phyloP scores from a whole-genome alignment of 805 yeast species.

The Candida nonsorbophila region DNA sequence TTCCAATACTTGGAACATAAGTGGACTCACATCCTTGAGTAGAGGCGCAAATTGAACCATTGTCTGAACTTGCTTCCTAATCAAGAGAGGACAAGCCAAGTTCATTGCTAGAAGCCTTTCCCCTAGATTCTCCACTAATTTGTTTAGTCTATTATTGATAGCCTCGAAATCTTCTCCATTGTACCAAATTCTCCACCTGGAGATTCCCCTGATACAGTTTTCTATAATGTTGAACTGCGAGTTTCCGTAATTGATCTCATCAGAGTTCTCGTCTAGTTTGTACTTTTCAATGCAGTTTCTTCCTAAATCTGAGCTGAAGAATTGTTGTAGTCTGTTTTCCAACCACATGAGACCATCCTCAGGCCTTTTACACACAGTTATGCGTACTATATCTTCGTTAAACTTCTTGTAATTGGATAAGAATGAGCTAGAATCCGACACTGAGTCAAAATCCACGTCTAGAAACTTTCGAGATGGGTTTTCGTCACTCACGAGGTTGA shows the following conservation, averaged over 20 bases:
- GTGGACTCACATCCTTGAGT: constrained; percentile 65
- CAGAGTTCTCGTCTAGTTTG: constrained; percentile 50
- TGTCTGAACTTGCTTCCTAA: constrained; percentile 84
- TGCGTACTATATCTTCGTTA: constrained; percentile 85
- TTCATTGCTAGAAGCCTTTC: constrained; percentile 70
- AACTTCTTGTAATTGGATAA: constrained; percentile 75
- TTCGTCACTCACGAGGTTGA: constrained; percentile 61
- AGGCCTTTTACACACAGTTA: constrained; percentile 81
- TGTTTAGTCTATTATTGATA: constrained; percentile 46
- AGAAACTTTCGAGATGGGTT: constrained; percentile 60
- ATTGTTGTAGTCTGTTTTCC: constrained; percentile 62
- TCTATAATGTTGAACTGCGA: constrained; percentile 85
- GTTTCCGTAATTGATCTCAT: constrained; percentile 70
- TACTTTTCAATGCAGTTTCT: constrained; percentile 52
- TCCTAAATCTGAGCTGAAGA: constrained; percentile 70
- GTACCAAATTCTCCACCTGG: constrained; percentile 95
- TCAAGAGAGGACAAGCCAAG: constrained; percentile 71
- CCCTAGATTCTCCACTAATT: constrained; percentile 63
- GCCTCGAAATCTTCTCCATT: constrained; percentile 48
- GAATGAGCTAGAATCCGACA: constrained; percentile 73
- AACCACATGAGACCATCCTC: constrained; percentile 80
- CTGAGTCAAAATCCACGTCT: constrained; percentile 84
- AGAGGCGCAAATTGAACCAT: constrained; percentile 91
- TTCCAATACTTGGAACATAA: constrained; percentile 82
- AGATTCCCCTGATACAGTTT: constrained; percentile 84